These are phyloP conservation scores for Eimeria praecox DNA, from an alignment of 169 alveolate genomes.

Conservation along the genomic window DNA sequence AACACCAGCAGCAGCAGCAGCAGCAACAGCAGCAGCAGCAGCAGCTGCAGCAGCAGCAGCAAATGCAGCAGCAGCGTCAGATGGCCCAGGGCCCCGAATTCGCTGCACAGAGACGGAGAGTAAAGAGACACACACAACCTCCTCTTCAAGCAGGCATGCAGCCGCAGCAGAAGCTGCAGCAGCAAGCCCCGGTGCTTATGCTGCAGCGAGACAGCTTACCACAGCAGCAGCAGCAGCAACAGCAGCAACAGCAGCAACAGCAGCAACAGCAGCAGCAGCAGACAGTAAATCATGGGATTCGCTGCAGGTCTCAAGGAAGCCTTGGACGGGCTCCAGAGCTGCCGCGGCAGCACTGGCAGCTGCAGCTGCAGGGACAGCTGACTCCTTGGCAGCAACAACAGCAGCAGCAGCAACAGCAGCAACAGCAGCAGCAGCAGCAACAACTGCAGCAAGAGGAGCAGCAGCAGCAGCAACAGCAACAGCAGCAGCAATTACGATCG, in stretches of 20 bases:
- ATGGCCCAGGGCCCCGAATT: slow-evolving; percentile 26
- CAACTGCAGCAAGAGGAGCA: slow-evolving; percentile 19
- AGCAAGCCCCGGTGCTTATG: not conserved
- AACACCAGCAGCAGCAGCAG: no score
- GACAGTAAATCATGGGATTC: not conserved
- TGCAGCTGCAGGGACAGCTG: slow-evolving; percentile 56
- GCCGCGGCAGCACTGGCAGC: slow-evolving; percentile 59
- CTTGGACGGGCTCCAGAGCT: slow-evolving; percentile 35
- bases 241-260: not conserved
- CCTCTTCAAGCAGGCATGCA: slow-evolving; percentile 16
- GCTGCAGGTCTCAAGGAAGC: slow-evolving; percentile 13
- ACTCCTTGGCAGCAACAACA: not conserved
- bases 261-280: no score
- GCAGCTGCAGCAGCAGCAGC: no score
- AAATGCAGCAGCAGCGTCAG: slow-evolving; percentile 63
- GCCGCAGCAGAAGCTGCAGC: not conserved
- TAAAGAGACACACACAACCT: slow-evolving; percentile 47
- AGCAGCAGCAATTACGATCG: slow-evolving; percentile 8
- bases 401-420: not conserved
- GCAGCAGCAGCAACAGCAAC: not conserved
- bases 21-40: no score
- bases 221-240: not conserved
- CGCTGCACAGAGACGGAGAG: slow-evolving; percentile 28
- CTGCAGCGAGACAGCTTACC: not conserved
- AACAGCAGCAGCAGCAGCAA: not conserved